Evolutionary conservation across 306 rosid genomes (phyloP), one percentile per base, ranked within the genome.

Genomic region (Clitoria ternatea): DNA sequence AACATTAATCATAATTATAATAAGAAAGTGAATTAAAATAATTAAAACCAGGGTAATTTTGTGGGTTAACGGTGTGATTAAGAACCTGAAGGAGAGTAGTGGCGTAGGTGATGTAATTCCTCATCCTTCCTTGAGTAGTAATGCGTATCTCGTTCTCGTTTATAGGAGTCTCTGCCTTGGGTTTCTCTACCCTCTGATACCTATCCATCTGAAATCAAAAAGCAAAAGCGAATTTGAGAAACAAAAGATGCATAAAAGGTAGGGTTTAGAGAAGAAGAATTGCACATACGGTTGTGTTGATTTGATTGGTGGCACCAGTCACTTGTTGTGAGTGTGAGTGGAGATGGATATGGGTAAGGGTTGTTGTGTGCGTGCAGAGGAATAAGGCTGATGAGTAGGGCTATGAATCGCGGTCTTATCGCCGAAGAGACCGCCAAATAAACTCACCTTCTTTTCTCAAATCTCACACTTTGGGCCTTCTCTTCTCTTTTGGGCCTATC

Each of bases 141-240:
- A 92, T 88, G 70, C 95, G 96, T 66, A 92, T 92, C 85, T 92
- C 98, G 42, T 92, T 92, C 82, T 90, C 98, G 33, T 83, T 86
- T 13, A 92, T 90, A 11, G 89, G 85, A 74, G 63, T 75, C 12
- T 85, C 96, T 0, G 80, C 60, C 73, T 79, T 88, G 7, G 96
- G 95, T 82, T 90, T 92, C 87, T 86, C 96, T 69, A 92, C 96
- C 76, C 98, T 86, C 86, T 90, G 96, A 63, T 89, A 90, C 79
- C 96, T 83, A 85, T 92, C 96, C 98, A 92, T 83, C 79, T 79
- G 42, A 27, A 57, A 1, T 1, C 11, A 37, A 18, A 56, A 22
- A 0, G 19, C 11, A 48, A 23, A 64, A 54, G 18, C 35, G 9
- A 77, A 0, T 20, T 18, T 37, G 2, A 57, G 15, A 66, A 42